Percentiles rank a stretch among this genome's conserved stretches.
These are phyloP conservation scores for Corynespora cassiicola DNA, from an alignment of 2,329 filamentous ascomycete species.

Conservation along the genomic window DNA sequence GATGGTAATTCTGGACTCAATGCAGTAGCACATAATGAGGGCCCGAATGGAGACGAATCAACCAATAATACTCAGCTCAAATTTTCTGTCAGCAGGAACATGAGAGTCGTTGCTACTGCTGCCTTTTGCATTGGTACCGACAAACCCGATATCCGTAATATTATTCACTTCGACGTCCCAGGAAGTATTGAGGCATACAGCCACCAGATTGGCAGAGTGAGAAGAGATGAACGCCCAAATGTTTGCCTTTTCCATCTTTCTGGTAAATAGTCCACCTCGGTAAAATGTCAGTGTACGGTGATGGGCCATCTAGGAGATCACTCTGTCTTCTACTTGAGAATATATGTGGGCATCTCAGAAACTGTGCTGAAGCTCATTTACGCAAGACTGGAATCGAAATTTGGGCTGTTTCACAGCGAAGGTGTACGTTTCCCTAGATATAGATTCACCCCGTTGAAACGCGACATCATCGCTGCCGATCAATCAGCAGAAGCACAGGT, in stretches of 20 bases:
- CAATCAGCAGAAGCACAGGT: conserved; percentile 51
- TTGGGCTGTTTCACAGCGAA: conserved; percentile 60
- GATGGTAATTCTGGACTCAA: no score
- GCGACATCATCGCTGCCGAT: conserved; percentile 42
- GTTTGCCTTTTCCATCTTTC: conserved; percentile 66
- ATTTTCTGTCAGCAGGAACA: conserved; percentile 79
- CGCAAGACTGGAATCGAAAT: conserved; percentile 66
- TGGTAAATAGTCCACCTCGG: conserved; percentile 62
- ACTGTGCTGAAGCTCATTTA: conserved; percentile 62
- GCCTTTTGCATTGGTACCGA: conserved; percentile 99
- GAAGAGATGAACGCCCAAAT: conserved; percentile 78
- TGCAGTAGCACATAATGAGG: conserved; percentile 85
- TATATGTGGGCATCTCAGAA: conserved; percentile 63
- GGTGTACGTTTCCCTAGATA: conserved; percentile 64
- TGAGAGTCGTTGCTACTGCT: conserved; percentile 95
- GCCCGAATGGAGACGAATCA: conserved; percentile 67
- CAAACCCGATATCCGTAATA: conserved; percentile 92
- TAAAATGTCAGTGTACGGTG: conserved; percentile 66
- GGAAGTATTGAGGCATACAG: conserved; percentile 97
- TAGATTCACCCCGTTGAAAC: conserved; percentile 52
- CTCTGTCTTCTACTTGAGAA: conserved; percentile 58
- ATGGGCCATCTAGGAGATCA: conserved; percentile 62
- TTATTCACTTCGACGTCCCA: conserved; percentile 88
- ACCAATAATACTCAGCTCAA: no score
- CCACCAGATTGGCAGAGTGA: conserved; percentile 93